phyloP scores from a whole-genome alignment of 148 eudicot genomes.

The Fagopyrum esculentum region DNA sequence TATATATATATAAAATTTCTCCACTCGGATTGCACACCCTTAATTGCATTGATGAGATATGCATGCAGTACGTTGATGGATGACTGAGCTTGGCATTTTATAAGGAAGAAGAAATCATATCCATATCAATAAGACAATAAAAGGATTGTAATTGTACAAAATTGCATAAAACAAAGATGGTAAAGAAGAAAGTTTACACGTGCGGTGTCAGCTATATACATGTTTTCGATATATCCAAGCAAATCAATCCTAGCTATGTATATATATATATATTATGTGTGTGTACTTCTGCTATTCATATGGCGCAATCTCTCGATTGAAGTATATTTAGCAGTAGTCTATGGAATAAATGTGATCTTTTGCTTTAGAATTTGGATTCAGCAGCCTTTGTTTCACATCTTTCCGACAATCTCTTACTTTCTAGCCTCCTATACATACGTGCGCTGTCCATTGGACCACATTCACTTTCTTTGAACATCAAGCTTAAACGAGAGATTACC shows the following conservation, averaged over 20 bases:
- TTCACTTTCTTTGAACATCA: too few species aligned
- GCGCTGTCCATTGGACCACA: too few species aligned
- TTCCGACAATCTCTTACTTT: neutral
- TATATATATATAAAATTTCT: too few species aligned
- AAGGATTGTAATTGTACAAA: neutral
- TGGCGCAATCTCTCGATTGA: neutral
- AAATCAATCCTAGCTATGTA: constrained; percentile 4
- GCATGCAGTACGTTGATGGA: too few species aligned
- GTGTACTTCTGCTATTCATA: neutral
- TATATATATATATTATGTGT: neutral
- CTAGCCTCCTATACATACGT: too few species aligned
- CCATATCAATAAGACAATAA: neutral
- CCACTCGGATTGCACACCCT: too few species aligned
- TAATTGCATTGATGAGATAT: too few species aligned
- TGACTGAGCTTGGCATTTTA: too few species aligned
- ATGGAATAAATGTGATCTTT: neutral
- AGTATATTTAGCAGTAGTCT: neutral
- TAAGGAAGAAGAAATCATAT: too few species aligned
- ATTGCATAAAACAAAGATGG: neutral
- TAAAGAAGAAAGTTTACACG: neutral
- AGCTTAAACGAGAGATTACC: too few species aligned
- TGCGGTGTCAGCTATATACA: neutral
- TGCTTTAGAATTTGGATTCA: neutral
- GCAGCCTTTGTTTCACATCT: neutral
- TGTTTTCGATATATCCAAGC: neutral